These are phyloP conservation scores for Sarocladium oryzae DNA, from an alignment of 2,329 filamentous ascomycete species.

Conservation along the genomic window DNA sequence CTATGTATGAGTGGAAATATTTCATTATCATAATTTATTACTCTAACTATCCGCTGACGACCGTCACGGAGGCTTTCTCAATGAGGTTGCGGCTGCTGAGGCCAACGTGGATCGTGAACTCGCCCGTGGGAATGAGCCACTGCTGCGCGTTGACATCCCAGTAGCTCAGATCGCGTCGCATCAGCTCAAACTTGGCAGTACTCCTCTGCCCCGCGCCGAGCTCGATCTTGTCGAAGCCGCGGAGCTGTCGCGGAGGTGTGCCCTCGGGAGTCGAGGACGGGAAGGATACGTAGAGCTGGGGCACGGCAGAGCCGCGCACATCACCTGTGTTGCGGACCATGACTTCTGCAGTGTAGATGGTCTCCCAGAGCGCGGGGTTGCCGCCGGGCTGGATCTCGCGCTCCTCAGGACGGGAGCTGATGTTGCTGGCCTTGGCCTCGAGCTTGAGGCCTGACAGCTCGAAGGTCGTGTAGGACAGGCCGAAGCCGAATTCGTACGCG, in stretches of 20 bases:
- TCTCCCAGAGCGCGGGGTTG: slow-evolving; percentile 46
- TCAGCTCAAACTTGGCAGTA: slow-evolving; percentile 47
- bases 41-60: background rate
- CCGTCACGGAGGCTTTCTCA: background rate
- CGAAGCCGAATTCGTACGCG: slow-evolving; percentile 61
- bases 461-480: slow-evolving; percentile 62
- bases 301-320: slow-evolving; percentile 24
- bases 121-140: slow-evolving; percentile 38
- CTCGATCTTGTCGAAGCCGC: slow-evolving; percentile 58
- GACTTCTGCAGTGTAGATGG: slow-evolving; percentile 31
- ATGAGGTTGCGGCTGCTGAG: slow-evolving; percentile 8
- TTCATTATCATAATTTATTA: too few relatives aligned
- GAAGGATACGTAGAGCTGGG: slow-evolving; percentile 29
- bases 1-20: too few relatives aligned
- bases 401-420: slow-evolving; percentile 23
- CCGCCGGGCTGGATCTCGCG: slow-evolving; percentile 42
- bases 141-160: slow-evolving; percentile 58
- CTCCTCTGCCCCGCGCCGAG: slow-evolving; percentile 41
- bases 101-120: slow-evolving; percentile 20
- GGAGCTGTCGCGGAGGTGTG: slow-evolving; percentile 53
- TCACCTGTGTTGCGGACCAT: slow-evolving; percentile 43
- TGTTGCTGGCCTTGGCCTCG: slow-evolving; percentile 15
- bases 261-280: slow-evolving; percentile 30
- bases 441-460: slow-evolving; percentile 29
- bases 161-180: slow-evolving; percentile 57